Evolutionary conservation across 2,329 filamentous ascomycete species (phyloP), one percentile per base, ranked within the genome.

Genomic region (Xylaria sp.): DNA sequence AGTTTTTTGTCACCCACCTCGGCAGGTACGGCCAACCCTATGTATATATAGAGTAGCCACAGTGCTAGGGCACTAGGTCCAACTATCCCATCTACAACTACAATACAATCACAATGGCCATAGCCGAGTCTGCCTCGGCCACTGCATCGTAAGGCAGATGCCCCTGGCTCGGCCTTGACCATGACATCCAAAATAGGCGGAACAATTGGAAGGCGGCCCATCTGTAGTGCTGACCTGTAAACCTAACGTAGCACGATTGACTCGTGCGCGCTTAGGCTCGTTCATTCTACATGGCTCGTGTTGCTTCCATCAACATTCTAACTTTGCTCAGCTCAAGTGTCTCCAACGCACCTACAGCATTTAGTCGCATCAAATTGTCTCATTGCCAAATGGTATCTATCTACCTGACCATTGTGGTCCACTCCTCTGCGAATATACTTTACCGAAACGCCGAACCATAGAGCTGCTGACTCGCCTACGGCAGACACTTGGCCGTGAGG

Each of bases 401-500:
- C 61, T 67, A 63, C 45, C 53, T 59, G 46, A 37, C 63, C 54
- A 57, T 61, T 54, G 49, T 51, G 46, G 54, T 50, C 45, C 31
- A 53, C 46, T 51, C 40, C 50, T n/a, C 40, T 38, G 46, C 40
- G 59, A 45, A 53, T 54, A 47, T 43, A 62, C 61, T 60, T 62
- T 57, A 58, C 66, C 63, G 28, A 64, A 70, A 72, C 70, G 65
- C 70, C 70, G 33, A 68, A 63, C 60, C 67, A 60, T 57, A 82
- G 14, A 23, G 21, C 52, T 23, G 35, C 37, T n/a, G 14, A 53
- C 21, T 47, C 53, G 14, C 47, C 15, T 11, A 54, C 54, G 47
- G 12, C 11, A 59, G 47, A 19, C 23, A 14, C 28, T 14, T 35
- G 51, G 21, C 21, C 6, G 25, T 31, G 17, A 43, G 42, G 25